Conservation (phyloP, 306 rosid genomes). For the Vicia villosa region DNA sequence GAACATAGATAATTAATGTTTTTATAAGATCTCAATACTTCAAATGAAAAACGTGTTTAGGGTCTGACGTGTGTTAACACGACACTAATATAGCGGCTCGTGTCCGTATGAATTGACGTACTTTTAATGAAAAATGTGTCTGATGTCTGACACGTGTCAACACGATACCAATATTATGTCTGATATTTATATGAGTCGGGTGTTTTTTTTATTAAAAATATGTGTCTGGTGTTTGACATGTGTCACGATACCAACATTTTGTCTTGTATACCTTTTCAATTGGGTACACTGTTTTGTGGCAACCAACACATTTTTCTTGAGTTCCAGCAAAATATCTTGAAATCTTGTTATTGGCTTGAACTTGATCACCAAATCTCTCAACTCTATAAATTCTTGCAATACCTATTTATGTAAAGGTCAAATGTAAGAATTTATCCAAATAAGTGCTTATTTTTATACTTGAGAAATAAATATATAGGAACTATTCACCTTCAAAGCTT, state of each 20-base stretch:
- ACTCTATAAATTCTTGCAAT: conserved; percentile 62
- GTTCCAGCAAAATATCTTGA: conserved; percentile 85
- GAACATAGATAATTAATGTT: not conserved
- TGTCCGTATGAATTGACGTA: too few relatives aligned
- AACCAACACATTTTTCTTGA: conserved; percentile 86
- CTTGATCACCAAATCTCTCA: conserved; percentile 76
- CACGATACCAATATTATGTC: too few relatives aligned
- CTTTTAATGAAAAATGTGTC: too few relatives aligned
- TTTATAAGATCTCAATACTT: too few relatives aligned
- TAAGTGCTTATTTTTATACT: conserved; percentile 24
- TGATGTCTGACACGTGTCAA: too few relatives aligned
- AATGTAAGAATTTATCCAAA: not conserved
- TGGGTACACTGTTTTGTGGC: conserved; percentile 88
- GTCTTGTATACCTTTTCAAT: conserved; percentile 83
- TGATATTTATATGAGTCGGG: too few relatives aligned
- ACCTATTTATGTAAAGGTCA: conserved; percentile 43
- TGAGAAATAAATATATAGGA: conserved; percentile 13
- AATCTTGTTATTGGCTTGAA: conserved; percentile 65
- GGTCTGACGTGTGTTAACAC: not conserved
- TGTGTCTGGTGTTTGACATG: too few relatives aligned
- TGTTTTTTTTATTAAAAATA: too few relatives aligned
- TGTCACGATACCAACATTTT: too few relatives aligned
- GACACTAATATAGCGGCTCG: too few relatives aligned
- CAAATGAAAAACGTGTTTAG: not conserved
- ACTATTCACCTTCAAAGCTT: conserved; percentile 80